Base-by-base conservation (phyloP, 2,329 filamentous ascomycete species). In the Penicillium sp. region DNA sequence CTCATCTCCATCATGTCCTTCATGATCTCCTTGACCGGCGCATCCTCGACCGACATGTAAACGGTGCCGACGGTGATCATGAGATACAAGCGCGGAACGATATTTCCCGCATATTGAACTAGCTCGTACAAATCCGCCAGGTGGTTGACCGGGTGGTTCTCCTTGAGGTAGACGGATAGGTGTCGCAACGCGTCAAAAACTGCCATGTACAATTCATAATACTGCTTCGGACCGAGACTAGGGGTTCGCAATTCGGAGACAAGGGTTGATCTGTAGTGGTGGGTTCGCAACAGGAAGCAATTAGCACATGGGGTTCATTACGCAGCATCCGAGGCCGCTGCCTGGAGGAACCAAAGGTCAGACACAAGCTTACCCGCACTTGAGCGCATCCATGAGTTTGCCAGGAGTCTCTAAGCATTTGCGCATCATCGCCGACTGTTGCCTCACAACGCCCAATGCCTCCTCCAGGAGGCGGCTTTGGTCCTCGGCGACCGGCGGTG, bases 1-100 rank as follows among this genome's bases (percentile, higher is more conserved):
- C 92, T 98, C 95, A 99, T 99, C 78, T 99, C 95, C 95, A 99
- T 99, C 95, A 99, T 99, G 77, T 99, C 95, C 80, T 99, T 99
- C 95, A 99, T 99, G 63, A 99, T 92, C 82, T 99, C 95, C 80
- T 99, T 99, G 68, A 99, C 95, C 0, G 95, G 95, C 59, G 96
- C 95, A 83, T 98, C 95, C 71, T 95, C 90, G 73, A 99, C 96
- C 28, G 91, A 89, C 95, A 99, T 99, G 82, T 99, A 99, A 51
- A 96, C 96, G 2, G 95, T 99, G 59, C 95, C 95, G 41, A 99
- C 96, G 0, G 96, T 99, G 72, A 99, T 95, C 96, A 99, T 99
- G 61, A 99, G 88, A 76, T 99, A 99, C 63, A 99, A 82, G 66
- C 95, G 88, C 25, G 95, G 95, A 60, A 99, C 89, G 67, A 99